Base-by-base conservation (phyloP, 2,329 filamentous ascomycete genomes). In the Magnaporthiopsis incrustans region DNA sequence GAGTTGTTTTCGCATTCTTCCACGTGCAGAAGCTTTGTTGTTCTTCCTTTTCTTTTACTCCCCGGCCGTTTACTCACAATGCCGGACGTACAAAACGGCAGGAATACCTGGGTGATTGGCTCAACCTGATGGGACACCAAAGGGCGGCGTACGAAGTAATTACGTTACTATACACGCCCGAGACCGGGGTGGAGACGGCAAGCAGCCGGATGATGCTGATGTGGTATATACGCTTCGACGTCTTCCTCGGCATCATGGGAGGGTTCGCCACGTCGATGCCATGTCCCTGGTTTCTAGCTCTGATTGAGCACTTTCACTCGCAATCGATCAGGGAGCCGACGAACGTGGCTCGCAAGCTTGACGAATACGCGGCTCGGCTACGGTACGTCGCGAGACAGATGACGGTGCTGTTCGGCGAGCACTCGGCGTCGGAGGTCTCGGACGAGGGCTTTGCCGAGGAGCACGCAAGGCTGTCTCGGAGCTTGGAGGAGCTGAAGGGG, bases 41-140 rank as follows among this genome's bases (percentile, higher is more conserved):
- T 18, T 38, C 35, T 14, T 38, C 11, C 35, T 38, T 14, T 14
- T 38, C 35, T 15, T 14, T 33, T 33, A 33, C 4, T 5, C 32
- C 32, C 32, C 32, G 4, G 32, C 4, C 4, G 32, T n/a, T n/a
- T 33, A 10, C 32, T 33, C 32, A 67, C 59, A 25, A 64, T n/a
- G n/a, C n/a, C n/a, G n/a, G n/a, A n/a, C n/a, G n/a, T n/a, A n/a
- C 27, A 30, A 30, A 61, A 59, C 32, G 62, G 59, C 70, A 97
- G 92, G 95, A 98, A 77, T 96, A 92, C 70, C 82, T 98, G 59
- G 95, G 95, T 15, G 95, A 99, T 73, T 98, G 92, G 92, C 86
- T 96, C 63, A 97, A 96, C 70, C 81, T 98, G 22, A 89, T 95
- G 76, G 91, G 92, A 27, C 95, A 98, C 73, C 93, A 97, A 73